phyloP scores from a whole-genome alignment of 2,329 filamentous ascomycete species.

The Phialemoniopsis sp. region DNA sequence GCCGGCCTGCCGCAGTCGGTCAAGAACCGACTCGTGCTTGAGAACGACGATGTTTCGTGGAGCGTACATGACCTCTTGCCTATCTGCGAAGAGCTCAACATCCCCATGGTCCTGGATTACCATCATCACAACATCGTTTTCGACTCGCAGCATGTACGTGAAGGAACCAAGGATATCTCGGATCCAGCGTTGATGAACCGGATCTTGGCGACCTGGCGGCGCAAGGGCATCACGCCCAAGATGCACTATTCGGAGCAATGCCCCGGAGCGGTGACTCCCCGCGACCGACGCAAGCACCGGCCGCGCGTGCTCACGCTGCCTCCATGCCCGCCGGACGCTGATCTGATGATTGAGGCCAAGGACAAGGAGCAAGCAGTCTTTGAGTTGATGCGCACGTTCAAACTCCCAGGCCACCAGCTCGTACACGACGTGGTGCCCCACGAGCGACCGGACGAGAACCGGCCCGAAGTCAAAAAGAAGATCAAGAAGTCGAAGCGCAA shows the following conservation, averaged over 20 bases:
- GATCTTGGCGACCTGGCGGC: constrained; percentile 79
- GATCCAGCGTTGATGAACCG: constrained; percentile 58
- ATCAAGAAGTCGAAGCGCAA: constrained; percentile 36
- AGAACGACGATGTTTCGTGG: constrained; percentile 94
- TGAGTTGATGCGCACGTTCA: constrained; percentile 85
- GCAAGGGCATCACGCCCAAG: constrained; percentile 84
- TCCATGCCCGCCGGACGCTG: constrained; percentile 78
- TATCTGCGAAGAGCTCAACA: constrained; percentile 88
- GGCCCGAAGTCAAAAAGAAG: constrained; percentile 36
- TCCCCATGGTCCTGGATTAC: constrained; percentile 86
- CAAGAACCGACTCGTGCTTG: constrained; percentile 79
- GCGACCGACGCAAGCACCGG: constrained; percentile 80
- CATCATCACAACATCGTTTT: constrained; percentile 97
- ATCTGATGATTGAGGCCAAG: constrained; percentile 99
- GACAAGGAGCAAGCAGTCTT: constrained; percentile 97
- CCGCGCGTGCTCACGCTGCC: constrained; percentile 75
- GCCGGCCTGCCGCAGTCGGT: constrained; percentile 59
- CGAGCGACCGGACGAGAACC: constrained; percentile 72
- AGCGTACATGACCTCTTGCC: constrained; percentile 88
- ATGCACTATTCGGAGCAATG: constrained; percentile 94
- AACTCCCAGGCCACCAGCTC: constrained; percentile 71
- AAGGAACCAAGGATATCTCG: constrained; percentile 81
- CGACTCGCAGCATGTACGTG: constrained; percentile 65
- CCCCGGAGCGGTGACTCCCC: constrained; percentile 69
- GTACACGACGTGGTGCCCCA: constrained; percentile 78